Percentiles rank a stretch among this genome's conserved stretches.
Conservation (phyloP, 208 protist genomes). For the Wallacemonas collosoma region DNA sequence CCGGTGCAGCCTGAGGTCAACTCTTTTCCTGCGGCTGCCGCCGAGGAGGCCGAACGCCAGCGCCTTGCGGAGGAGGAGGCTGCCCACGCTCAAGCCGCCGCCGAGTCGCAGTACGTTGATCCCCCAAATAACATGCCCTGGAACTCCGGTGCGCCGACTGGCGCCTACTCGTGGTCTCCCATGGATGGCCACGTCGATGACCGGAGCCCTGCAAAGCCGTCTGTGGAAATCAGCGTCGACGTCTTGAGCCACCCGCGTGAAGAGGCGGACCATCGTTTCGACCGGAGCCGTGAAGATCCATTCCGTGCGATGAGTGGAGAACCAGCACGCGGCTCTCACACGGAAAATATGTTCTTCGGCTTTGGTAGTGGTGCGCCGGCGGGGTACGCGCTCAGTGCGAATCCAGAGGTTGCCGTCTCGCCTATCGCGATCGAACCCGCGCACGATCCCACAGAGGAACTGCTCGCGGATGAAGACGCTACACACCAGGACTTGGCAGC, state of each 20-base stretch:
- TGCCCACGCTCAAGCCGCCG: neutral
- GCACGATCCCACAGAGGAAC: too few relatives aligned
- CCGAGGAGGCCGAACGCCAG: neutral
- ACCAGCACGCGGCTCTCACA: neutral
- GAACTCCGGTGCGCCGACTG: neutral
- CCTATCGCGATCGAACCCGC: neutral
- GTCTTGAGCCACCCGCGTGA: neutral
- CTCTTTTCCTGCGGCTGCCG: neutral
- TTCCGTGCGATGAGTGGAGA: neutral
- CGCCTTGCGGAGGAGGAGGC: neutral
- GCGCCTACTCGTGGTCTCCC: neutral
- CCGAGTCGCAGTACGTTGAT: neutral
- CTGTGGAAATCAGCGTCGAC: neutral
- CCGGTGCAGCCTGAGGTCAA: neutral
- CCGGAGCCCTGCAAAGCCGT: neutral
- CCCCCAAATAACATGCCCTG: neutral
- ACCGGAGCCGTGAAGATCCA: neutral
- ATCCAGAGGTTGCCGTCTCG: neutral
- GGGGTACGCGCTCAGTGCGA: neutral
- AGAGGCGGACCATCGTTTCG: too few relatives aligned
- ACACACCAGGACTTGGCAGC: neutral
- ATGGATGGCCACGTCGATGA: neutral
- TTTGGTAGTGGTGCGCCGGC: conserved; percentile 2
- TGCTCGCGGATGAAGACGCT: too few relatives aligned
- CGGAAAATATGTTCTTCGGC: neutral